These are phyloP conservation scores for Paecilomyces fulvus DNA, from an alignment of 2,329 filamentous ascomycete genomes.

Conservation along the genomic window DNA sequence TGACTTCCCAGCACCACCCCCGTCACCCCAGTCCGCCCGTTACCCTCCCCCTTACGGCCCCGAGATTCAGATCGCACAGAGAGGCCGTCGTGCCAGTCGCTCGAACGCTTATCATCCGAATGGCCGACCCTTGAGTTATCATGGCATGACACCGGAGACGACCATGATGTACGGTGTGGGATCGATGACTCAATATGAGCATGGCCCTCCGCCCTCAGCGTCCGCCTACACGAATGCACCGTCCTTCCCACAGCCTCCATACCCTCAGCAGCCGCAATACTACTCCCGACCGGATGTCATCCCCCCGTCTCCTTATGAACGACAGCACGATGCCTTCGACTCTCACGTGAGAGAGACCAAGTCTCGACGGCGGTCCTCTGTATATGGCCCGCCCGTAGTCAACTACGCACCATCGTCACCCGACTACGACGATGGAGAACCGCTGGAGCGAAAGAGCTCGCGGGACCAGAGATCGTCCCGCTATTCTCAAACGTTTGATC, in stretches of 20 bases:
- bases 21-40: conserved; percentile 14
- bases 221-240: conserved; percentile 27
- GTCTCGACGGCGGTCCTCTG: conserved; percentile 21
- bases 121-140: conserved; percentile 31
- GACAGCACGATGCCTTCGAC: conserved; percentile 23
- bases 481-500: conserved; percentile 19
- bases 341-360: conserved; percentile 27
- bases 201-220: conserved; percentile 28
- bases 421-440: conserved; percentile 21
- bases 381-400: conserved; percentile 26
- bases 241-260: conserved; percentile 24
- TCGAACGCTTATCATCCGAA: conserved; percentile 29
- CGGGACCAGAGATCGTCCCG: conserved; percentile 22
- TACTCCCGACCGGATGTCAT: conserved; percentile 20
- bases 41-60: conserved; percentile 21
- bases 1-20: conserved; percentile 21
- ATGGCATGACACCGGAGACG: conserved; percentile 26
- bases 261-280: conserved; percentile 18
- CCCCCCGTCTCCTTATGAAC: conserved; percentile 16
- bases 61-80: conserved; percentile 23
- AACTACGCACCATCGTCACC: conserved; percentile 23
- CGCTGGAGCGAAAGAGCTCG: conserved; percentile 19
- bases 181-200: conserved; percentile 22
- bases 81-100: conserved; percentile 19
- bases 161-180: conserved; percentile 20